Evolutionary conservation across 352 stramenopile genomes (phyloP).

Genomic region (Pythium myriotylum): DNA sequence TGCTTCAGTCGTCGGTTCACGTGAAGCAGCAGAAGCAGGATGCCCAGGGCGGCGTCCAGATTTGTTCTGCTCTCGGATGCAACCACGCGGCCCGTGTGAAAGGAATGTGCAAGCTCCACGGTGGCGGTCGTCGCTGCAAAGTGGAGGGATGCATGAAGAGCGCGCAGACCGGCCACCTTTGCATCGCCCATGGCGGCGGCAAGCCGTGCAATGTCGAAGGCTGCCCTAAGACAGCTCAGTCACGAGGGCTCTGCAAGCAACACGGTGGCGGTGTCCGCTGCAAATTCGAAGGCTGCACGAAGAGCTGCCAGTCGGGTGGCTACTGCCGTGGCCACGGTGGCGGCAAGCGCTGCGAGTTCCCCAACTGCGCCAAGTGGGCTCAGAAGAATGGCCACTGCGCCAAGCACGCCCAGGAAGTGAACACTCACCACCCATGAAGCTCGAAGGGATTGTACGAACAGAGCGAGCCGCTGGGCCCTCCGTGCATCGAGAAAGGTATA

Average conservation of each 20-base stretch:
- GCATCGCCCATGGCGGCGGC: constrained; percentile 82
- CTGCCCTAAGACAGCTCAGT: constrained; percentile 86
- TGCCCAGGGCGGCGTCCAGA: constrained; percentile 46
- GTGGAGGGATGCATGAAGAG: constrained; percentile 90
- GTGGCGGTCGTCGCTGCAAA: constrained; percentile 79
- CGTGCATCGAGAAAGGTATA: constrained; percentile 1
- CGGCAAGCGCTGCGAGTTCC: constrained; percentile 84
- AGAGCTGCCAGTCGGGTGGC: constrained; percentile 85
- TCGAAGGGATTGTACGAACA: not conserved
- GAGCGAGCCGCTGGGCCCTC: not conserved
- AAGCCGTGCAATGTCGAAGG: constrained; percentile 86
- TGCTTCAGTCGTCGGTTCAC: constrained; percentile 41
- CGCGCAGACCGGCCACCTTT: constrained; percentile 82
- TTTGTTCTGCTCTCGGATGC: constrained; percentile 78
- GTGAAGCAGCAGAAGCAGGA: constrained; percentile 64
- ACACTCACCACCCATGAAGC: constrained; percentile 29
- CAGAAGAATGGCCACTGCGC: constrained; percentile 88
- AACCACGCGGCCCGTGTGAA: constrained; percentile 79
- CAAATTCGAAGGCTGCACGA: constrained; percentile 87
- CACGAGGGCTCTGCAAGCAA: constrained; percentile 82
- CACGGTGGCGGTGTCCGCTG: constrained; percentile 84
- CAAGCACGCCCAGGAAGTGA: constrained; percentile 86
- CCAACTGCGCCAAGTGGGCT: constrained; percentile 85
- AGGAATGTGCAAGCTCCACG: constrained; percentile 88
- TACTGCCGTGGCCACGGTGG: constrained; percentile 85